Evolutionary conservation across 106 monocot genomes (phyloP).

Genomic region (Cymbidium sinense): DNA sequence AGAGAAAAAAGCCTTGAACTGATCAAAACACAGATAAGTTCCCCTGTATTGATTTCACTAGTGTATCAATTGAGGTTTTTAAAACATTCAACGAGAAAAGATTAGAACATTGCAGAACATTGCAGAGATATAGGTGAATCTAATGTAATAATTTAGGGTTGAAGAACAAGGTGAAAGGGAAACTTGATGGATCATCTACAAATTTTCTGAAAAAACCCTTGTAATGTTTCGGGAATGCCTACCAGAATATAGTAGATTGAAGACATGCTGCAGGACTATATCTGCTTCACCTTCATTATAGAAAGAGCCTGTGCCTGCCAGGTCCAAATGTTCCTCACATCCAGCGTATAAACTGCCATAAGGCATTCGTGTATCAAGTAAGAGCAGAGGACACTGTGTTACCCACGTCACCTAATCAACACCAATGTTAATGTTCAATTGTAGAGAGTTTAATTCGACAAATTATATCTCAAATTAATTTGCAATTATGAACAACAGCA

Average conservation of each 20-base stretch:
- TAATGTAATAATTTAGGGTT: too few relatives aligned
- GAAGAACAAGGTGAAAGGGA: neutral
- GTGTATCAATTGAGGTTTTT: too few relatives aligned
- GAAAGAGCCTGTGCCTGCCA: constrained; percentile 90
- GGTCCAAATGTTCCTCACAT: constrained; percentile 90
- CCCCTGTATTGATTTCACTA: too few relatives aligned
- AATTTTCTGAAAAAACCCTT: neutral
- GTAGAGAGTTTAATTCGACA: constrained; percentile 1
- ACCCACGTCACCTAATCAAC: constrained; percentile 61
- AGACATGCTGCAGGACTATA: constrained; percentile 82
- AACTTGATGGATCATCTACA: neutral
- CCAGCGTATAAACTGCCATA: constrained; percentile 83
- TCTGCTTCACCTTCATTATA: constrained; percentile 97
- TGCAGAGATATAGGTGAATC: neutral
- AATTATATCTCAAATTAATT: neutral
- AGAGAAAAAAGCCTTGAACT: too few relatives aligned
- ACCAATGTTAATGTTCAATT: constrained; percentile 14
- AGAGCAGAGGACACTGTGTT: constrained; percentile 74
- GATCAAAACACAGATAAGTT: too few relatives aligned
- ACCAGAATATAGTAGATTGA: constrained; percentile 89
- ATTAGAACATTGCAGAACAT: neutral
- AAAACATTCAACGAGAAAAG: too few relatives aligned
- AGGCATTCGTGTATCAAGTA: constrained; percentile 91
- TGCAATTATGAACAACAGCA: neutral
- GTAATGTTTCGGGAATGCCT: constrained; percentile 7